Evolutionary conservation across 805 yeast genomes (phyloP), one percentile per base, ranked within the genome.

Genomic region (Priceomyces carsonii): DNA sequence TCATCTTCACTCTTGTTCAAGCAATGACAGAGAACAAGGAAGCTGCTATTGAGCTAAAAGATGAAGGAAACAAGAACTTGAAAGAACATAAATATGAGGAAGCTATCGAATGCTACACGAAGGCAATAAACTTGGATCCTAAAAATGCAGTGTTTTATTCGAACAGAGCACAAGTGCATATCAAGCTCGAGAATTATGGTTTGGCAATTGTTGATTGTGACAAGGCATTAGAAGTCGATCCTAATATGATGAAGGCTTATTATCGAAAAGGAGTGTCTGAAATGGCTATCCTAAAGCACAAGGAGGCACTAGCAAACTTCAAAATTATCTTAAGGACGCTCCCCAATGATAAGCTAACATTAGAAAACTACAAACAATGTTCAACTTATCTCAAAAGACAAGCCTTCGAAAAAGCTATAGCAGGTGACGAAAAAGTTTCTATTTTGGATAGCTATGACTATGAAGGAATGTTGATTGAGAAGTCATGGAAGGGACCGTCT

Each of bases 111-210:
- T 55, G 69, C 3, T 91, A 93, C 59, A 75, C 91, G 1, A 57
- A 71, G 42, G 97, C 96, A 6, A 83, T 91, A 22, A 82, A 71
- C 18, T 45, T 82, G 9, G 82, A 82, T 45, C 58, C 72, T 8
- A 46, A 63, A 4, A 80, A 81, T 33, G 77, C 85, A 2, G 72
- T 81, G 20, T 79, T 82, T 43, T 87, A 70, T 54, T 82, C 96
- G 7, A 91, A 91, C 61, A 72, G 96, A 44, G 96, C 98, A 0
- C 89, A 88, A 56, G 95, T 88, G 1, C 82, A 89, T 47, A 79
- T 91, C 53, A 86, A 88, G 51, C 59, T 81, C 37, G 99, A 91
- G 57, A 82, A 82, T 50, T 90, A 83, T 57, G 98, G 96, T 3
- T 69, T 78, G 35, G 95, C 96, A 1, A 74, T 90, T 2, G 66